These are phyloP conservation scores for Lotmaria passim DNA, from an alignment of 208 protist genomes.

Conservation along the genomic window DNA sequence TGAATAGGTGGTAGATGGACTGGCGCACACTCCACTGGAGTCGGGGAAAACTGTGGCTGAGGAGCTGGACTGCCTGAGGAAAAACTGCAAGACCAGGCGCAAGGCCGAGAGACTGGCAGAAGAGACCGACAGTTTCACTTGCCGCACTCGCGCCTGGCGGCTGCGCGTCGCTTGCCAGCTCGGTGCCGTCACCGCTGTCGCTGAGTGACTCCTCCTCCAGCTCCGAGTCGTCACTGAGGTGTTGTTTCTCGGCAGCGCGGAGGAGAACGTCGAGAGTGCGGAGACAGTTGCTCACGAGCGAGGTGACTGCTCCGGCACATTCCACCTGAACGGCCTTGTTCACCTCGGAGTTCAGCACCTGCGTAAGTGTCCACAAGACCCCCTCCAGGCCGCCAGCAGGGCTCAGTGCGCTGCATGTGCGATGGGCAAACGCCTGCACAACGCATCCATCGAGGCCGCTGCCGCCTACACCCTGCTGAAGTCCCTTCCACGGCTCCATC, in stretches of 20 bases:
- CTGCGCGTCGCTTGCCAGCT: neutral
- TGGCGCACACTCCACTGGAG: constrained; percentile 35
- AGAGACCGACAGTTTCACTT: neutral
- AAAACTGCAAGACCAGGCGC: constrained; percentile 3
- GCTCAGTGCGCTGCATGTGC: constrained; percentile 10
- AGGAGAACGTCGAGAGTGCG: neutral
- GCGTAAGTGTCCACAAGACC: constrained; percentile 23
- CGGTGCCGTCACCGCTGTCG: constrained; percentile 6
- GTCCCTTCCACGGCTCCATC: constrained; percentile 13
- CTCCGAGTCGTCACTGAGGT: neutral
- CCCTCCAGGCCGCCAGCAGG: constrained; percentile 15
- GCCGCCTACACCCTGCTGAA: neutral
- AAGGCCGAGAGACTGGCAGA: constrained; percentile 18
- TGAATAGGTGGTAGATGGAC: constrained; percentile 32
- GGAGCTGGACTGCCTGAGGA: constrained; percentile 8
- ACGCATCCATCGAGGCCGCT: neutral
- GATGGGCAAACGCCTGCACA: neutral
- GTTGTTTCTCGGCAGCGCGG: neutral
- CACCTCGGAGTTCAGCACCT: constrained; percentile 26
- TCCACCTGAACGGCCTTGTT: constrained; percentile 50
- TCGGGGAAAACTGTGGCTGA: neutral
- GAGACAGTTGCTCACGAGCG: constrained; percentile 16
- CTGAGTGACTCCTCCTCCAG: constrained; percentile 17
- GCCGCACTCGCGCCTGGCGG: neutral
- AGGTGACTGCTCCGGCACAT: constrained; percentile 32